Evolutionary conservation across 192 early-diverging fungal genomes (phyloP), one percentile per base, ranked within the genome.

Genomic region (Coemansia sp.): DNA sequence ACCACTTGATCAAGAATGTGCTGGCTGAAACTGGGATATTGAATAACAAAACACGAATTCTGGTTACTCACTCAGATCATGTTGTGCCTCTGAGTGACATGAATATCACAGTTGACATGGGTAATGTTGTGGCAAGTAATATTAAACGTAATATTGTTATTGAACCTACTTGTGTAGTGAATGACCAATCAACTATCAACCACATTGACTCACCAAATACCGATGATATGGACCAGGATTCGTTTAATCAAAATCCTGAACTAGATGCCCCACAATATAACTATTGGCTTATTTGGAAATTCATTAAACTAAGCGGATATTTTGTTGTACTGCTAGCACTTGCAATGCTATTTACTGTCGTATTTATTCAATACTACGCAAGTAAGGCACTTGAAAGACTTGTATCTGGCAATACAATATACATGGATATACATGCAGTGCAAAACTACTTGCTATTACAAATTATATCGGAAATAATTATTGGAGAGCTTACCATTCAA

Each of bases 1-100:
- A 77, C 3, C 85, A 90, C 65, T 81, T 94, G 17, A 89, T 97
- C 38, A 85, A 85, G 10, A n/a, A 86, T 61, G 68, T 86, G 11
- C 72, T 96, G 39, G 92, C 93, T 14, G 11, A 21, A 12, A 93
- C 93, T 55, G 53, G 53, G 4, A 31, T 55, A 21, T n/a, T 55
- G 3, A 55, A 17, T 11, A n/a, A 26, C 53, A 55, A 55, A 55
- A 55, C 53, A 12, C 7, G 52, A 5, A 26, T 54, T 21, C 16
- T 54, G n/a, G 48, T 49, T 19, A 49, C 48, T 21, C 48, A 49
- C 21, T 17, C 48, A 22, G n/a, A 49, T 8, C 4, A 54, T 35
- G 53, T 55, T 3, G 29, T 55, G 4, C 53, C 53, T 10, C n/a
- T 55, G 8, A 55, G 53, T 31, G 7, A 55, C n/a, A 27, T 26